A percentile compares a stretch with the other conserved stretches of the same genome.
Conservation (phyloP, 2,329 filamentous ascomycete species). For the Sporothrix dimorphospora region DNA sequence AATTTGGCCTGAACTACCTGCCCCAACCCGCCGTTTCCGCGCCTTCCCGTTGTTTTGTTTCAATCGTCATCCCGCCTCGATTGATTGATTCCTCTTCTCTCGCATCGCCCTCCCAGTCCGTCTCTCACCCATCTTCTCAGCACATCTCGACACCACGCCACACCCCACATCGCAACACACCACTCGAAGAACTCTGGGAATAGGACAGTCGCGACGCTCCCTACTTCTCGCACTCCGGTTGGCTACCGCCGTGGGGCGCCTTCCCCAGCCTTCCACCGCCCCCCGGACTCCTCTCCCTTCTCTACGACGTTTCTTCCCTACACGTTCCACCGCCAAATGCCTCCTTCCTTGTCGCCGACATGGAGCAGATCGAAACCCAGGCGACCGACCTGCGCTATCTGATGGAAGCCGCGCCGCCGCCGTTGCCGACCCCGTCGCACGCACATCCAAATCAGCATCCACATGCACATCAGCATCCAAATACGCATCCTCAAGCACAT, state of each 20-base stretch:
- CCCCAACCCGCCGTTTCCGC: background rate
- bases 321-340: conserved; percentile 20
- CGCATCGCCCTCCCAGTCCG: background rate
- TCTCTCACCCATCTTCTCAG: background rate
- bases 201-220: background rate
- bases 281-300: background rate
- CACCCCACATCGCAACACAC: conserved; percentile 4
- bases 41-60: conserved; percentile 14
- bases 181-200: background rate
- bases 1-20: background rate
- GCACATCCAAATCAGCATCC: conserved; percentile 21
- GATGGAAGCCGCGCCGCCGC: conserved; percentile 40
- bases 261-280: too few species aligned
- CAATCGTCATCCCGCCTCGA: background rate
- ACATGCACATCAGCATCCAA: conserved; percentile 14
- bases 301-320: background rate
- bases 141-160: background rate
- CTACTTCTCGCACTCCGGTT: background rate
- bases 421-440: too few species aligned
- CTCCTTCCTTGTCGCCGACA: conserved; percentile 43
- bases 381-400: conserved; percentile 58
- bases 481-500: conserved; percentile 11
- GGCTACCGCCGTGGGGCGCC: background rate
- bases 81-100: background rate
- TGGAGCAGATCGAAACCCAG: conserved; percentile 60